Conservation (phyloP, 768 basidiomycete species). For the Boletus vermiculosoides region DNA sequence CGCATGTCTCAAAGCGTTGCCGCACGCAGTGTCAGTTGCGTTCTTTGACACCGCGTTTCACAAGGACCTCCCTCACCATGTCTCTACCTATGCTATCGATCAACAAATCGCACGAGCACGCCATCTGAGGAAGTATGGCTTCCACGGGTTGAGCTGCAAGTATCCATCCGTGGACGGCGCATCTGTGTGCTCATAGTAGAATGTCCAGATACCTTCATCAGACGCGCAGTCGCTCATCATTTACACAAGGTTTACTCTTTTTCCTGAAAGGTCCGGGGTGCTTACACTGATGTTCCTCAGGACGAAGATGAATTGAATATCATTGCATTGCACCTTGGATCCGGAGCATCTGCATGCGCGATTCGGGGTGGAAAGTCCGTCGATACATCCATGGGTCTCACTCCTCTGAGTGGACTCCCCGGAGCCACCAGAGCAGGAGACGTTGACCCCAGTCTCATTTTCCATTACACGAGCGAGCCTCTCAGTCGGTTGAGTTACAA, state of each 20-base stretch:
- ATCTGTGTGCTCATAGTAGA: not conserved
- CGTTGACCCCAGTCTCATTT: slow-evolving; percentile 84
- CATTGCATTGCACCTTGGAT: slow-evolving; percentile 84
- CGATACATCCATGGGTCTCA: slow-evolving; percentile 92
- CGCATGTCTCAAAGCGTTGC: slow-evolving; percentile 59
- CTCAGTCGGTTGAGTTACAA: slow-evolving; percentile 52
- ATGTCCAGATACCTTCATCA: slow-evolving; percentile 61
- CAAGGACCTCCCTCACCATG: slow-evolving; percentile 67
- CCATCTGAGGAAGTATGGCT: slow-evolving; percentile 86
- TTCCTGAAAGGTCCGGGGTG: not conserved
- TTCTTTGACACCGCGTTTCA: slow-evolving; percentile 92
- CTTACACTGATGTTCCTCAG: slow-evolving; percentile 23
- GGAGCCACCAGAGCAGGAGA: slow-evolving; percentile 85
- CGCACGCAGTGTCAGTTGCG: slow-evolving; percentile 69
- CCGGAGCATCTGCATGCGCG: slow-evolving; percentile 83
- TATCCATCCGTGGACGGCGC: not conserved
- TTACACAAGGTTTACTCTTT: slow-evolving; percentile 47
- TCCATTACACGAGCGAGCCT: slow-evolving; percentile 66
- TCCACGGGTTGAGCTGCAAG: slow-evolving; percentile 80
- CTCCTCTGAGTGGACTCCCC: slow-evolving; percentile 83
- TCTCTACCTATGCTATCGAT: slow-evolving; percentile 78
- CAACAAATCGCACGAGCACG: slow-evolving; percentile 57
- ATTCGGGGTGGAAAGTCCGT: slow-evolving; percentile 70
- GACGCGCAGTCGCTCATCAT: slow-evolving; percentile 56
- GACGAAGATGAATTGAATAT: slow-evolving; percentile 56